Conservation (phyloP, 108 stramenopile genomes). For the Schizochytrium sp. region DNA sequence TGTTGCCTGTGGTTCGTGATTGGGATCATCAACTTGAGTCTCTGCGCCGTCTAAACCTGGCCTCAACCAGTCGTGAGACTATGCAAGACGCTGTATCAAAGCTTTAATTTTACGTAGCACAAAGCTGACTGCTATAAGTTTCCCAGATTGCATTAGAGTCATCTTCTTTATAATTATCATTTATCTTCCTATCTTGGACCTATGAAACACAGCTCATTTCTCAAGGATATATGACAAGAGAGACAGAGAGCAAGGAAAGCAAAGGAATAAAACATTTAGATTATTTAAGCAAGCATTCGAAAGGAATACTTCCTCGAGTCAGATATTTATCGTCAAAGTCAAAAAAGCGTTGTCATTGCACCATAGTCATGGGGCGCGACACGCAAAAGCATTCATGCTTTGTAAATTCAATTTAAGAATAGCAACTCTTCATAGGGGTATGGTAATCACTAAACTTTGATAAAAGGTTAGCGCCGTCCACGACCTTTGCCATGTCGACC, state of each 20-base stretch:
- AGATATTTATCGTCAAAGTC: too few relatives aligned
- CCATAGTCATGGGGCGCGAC: too few relatives aligned
- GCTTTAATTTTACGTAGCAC: background rate
- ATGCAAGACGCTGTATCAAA: slow-evolving; percentile 12
- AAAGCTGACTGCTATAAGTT: background rate
- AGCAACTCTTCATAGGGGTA: background rate
- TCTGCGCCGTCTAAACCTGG: slow-evolving; percentile 27
- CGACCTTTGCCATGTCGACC: background rate
- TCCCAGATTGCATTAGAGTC: background rate
- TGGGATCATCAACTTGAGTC: background rate
- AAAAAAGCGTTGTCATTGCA: too few relatives aligned
- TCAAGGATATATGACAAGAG: too few relatives aligned
- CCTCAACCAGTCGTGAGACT: background rate
- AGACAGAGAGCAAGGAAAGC: too few relatives aligned
- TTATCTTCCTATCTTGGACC: background rate
- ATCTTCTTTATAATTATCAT: background rate
- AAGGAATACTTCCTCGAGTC: too few relatives aligned
- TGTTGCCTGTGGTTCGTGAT: slow-evolving; percentile 11
- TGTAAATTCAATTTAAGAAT: background rate
- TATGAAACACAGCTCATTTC: too few relatives aligned
- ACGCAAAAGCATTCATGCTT: background rate
- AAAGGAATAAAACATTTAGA: too few relatives aligned
- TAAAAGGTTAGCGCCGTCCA: slow-evolving; percentile 27
- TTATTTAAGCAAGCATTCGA: too few relatives aligned
- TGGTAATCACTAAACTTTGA: background rate